Conservation (phyloP, 129 eudicot species). For the Smallanthus sonchifolius region DNA sequence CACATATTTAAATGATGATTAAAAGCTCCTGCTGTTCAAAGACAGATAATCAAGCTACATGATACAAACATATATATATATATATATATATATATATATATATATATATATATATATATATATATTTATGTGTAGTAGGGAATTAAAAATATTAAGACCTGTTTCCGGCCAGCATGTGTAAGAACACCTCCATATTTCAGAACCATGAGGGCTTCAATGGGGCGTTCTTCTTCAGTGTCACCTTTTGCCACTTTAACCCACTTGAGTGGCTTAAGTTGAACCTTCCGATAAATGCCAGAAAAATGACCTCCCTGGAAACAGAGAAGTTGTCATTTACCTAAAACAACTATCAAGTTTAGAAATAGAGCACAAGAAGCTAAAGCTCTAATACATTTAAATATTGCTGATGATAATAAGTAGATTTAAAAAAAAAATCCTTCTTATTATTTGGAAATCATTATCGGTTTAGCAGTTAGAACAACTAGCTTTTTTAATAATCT, state of each 20-base stretch:
- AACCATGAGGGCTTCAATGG: conserved; percentile 94
- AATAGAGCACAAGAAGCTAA: conserved; percentile 4
- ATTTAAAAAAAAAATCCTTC: background rate
- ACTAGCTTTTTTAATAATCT: background rate
- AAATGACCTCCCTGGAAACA: conserved; percentile 94
- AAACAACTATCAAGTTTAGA: background rate
- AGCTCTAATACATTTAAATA: background rate
- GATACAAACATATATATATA: background rate
- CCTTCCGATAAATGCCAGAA: conserved; percentile 96
- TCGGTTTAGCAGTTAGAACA: background rate
- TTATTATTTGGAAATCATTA: background rate
- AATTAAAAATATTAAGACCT: conserved; percentile 41
- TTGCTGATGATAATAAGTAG: background rate
- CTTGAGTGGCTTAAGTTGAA: conserved; percentile 90
- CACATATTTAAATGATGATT: background rate
- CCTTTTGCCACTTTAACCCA: conserved; percentile 87
- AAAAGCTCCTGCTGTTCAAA: conserved; percentile 2
- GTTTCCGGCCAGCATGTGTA: conserved; percentile 98
- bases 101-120: background rate
- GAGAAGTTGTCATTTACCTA: conserved; percentile 3
- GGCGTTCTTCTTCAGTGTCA: conserved; percentile 91
- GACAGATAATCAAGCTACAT: background rate
- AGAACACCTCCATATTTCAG: conserved; percentile 97
- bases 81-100: background rate
- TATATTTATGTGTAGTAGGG: background rate